A percentile compares a stretch with the other conserved stretches of the same genome.
Evolutionary conservation across 148 eudicot genomes (phyloP).

Genomic region (Spergularia marina): DNA sequence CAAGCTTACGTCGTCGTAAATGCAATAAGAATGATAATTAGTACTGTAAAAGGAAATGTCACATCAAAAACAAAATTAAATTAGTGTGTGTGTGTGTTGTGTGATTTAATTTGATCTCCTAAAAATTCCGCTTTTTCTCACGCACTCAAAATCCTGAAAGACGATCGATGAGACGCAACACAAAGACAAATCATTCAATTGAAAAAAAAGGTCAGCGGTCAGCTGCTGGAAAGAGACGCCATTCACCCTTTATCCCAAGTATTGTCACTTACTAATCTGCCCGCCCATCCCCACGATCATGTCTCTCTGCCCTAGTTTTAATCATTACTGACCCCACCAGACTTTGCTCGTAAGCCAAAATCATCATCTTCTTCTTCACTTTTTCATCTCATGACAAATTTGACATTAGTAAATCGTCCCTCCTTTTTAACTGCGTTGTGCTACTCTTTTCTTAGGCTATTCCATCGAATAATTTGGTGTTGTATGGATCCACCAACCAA

Average conservation of each 20-base stretch:
- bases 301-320: constrained; percentile 31
- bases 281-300: constrained; percentile 43
- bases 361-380: constrained; percentile 45
- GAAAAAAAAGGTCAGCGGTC: constrained; percentile 19
- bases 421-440: not conserved
- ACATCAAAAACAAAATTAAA: constrained; percentile 15
- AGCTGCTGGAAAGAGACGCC: constrained; percentile 11
- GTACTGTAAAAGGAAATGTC: constrained; percentile 19
- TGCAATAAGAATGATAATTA: not conserved
- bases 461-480: too few relatives aligned
- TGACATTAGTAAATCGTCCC: not conserved
- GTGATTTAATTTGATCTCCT: not conserved
- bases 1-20: constrained; percentile 32
- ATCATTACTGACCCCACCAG: constrained; percentile 49
- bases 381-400: not conserved
- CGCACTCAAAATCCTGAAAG: too few relatives aligned
- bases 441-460: too few relatives aligned
- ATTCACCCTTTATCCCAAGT: not conserved
- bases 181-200: constrained; percentile 11
- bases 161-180: constrained; percentile 16
- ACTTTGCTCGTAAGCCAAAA: constrained; percentile 54
- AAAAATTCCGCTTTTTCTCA: not conserved
- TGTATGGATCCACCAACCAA: too few relatives aligned
- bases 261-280: not conserved
- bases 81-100: not conserved